A percentile compares a stretch with the other conserved stretches of the same genome.
Evolutionary conservation across 2,329 filamentous ascomycete genomes (phyloP).

Genomic region (Bipolaris zeicola): DNA sequence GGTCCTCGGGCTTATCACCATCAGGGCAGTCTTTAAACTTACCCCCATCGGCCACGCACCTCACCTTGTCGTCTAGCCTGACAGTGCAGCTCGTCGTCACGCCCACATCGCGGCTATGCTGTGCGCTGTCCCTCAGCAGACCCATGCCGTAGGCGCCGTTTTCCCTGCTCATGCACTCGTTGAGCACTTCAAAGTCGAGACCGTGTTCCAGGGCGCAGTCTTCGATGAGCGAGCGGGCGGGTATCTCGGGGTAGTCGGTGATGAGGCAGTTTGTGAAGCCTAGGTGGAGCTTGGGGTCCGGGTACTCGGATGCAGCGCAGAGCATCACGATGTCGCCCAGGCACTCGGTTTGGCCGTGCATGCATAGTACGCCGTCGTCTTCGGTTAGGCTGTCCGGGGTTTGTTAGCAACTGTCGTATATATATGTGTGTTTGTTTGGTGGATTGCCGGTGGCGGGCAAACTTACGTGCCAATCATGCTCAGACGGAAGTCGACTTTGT

Average conservation of each 20-base stretch:
- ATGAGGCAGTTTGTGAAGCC: constrained; percentile 93
- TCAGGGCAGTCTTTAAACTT: constrained; percentile 79
- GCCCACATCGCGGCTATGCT: constrained; percentile 60
- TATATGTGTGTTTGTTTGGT: neutral
- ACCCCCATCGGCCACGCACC: constrained; percentile 82
- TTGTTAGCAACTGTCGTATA: neutral
- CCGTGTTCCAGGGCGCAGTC: constrained; percentile 91
- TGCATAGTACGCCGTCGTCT: constrained; percentile 85
- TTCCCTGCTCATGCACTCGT: constrained; percentile 79
- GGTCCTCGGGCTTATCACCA: constrained; percentile 70
- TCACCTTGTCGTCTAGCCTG: constrained; percentile 74
- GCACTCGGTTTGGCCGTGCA: constrained; percentile 87
- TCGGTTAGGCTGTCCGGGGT: constrained; percentile 59
- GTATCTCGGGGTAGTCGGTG: constrained; percentile 76
- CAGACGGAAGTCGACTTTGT: constrained; percentile 88
- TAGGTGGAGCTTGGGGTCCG: constrained; percentile 83
- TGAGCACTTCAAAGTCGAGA: constrained; percentile 79
- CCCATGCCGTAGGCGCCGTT: constrained; percentile 73
- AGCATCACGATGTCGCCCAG: constrained; percentile 94
- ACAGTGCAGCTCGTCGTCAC: constrained; percentile 57
- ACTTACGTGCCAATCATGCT: constrained; percentile 84
- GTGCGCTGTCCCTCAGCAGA: constrained; percentile 70
- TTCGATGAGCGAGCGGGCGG: constrained; percentile 76
- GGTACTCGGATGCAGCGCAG: constrained; percentile 82
- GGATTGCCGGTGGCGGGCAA: neutral